phyloP scores from a whole-genome alignment of 148 eudicot species.

The Fallopia convolvulus region DNA sequence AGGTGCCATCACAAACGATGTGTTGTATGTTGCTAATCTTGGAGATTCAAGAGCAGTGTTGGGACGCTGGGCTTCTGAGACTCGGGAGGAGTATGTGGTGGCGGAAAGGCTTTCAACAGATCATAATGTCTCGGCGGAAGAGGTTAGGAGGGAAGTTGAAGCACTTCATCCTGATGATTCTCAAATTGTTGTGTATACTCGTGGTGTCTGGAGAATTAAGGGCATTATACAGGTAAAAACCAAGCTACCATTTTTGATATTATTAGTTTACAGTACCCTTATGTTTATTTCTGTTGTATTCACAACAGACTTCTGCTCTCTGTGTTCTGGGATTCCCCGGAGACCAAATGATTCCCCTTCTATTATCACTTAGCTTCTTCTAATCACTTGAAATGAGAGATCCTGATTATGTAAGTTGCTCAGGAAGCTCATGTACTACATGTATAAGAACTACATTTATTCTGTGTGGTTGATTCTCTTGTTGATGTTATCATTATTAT shows the following conservation, averaged over 20 bases:
- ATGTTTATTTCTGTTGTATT: neutral
- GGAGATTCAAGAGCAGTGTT: conserved; percentile 67
- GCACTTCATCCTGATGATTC: conserved; percentile 59
- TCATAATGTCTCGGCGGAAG: conserved; percentile 50
- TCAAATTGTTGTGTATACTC: conserved; percentile 32
- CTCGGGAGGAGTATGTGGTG: conserved; percentile 20
- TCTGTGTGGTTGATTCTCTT: neutral
- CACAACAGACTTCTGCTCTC: neutral
- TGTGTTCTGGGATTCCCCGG: conserved; percentile 9
- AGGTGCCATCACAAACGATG: conserved; percentile 49
- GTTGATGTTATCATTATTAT: neutral
- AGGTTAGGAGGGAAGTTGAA: conserved; percentile 51
- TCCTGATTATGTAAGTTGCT: neutral
- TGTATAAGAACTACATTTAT: neutral
- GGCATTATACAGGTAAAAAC: conserved; percentile 55
- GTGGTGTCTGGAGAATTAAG: conserved; percentile 64
- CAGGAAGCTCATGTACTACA: neutral
- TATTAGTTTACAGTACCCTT: neutral
- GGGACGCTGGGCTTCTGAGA: conserved; percentile 29
- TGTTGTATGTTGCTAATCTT: conserved; percentile 50
- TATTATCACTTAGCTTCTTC: neutral
- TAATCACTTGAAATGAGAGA: conserved; percentile 8
- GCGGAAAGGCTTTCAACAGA: conserved; percentile 51
- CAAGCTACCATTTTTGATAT: neutral
- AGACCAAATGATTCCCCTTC: conserved; percentile 6